Percentiles rank a stretch among this genome's conserved stretches.
These are phyloP conservation scores for Blastobotrys capitulatus DNA, from an alignment of 1,139 yeast species.

Conservation along the genomic window DNA sequence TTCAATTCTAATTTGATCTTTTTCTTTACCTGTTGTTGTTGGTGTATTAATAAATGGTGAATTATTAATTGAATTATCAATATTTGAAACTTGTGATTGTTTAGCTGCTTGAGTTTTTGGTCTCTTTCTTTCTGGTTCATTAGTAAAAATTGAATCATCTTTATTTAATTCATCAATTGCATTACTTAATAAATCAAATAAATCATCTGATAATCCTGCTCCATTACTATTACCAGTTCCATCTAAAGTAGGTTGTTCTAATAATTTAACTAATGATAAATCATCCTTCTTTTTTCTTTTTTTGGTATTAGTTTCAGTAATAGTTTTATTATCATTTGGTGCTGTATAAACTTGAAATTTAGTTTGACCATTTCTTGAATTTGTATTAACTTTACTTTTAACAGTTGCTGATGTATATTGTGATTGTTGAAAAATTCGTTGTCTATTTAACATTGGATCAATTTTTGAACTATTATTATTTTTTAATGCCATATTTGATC, in stretches of 20 bases:
- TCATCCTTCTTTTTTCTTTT: conserved; percentile 7
- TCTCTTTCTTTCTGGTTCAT: conserved; percentile 17
- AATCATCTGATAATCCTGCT: conserved; percentile 29
- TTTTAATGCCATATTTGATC: conserved; percentile 36
- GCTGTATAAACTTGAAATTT: conserved; percentile 14
- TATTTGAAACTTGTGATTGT: background rate
- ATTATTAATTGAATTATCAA: no score
- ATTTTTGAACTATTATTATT: conserved; percentile 15
- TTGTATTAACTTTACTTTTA: background rate
- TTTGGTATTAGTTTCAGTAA: no score
- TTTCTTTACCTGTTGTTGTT: conserved; percentile 33
- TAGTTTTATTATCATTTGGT: no score
- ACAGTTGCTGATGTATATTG: conserved; percentile 13
- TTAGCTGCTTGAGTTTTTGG: background rate
- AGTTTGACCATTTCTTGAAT: conserved; percentile 3
- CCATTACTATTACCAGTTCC: background rate
- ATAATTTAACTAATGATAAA: background rate
- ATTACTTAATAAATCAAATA: conserved; percentile 36
- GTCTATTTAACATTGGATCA: conserved; percentile 27
- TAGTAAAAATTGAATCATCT: conserved; percentile 8
- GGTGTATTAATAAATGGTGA: background rate
- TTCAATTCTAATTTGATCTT: conserved; percentile 59
- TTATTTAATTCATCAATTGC: conserved; percentile 31
- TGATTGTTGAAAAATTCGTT: conserved; percentile 12
- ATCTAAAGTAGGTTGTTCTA: background rate